phyloP scores from a whole-genome alignment of 2,329 filamentous ascomycete species.

The Lomentospora prolificans region DNA sequence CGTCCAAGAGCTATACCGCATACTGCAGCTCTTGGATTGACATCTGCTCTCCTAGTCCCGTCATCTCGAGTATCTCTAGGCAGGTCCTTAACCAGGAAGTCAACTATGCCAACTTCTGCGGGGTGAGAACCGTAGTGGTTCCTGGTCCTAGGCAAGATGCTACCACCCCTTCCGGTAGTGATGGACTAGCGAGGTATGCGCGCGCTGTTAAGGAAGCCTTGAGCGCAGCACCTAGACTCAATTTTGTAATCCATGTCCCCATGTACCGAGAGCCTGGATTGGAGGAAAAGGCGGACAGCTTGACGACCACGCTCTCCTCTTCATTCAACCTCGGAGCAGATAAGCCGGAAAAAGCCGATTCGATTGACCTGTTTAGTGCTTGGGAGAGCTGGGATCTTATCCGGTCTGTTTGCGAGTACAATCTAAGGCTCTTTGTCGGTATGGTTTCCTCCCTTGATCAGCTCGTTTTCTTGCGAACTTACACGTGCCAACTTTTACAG shows the following conservation, averaged over 20 bases:
- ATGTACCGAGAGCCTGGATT: conserved; percentile 67
- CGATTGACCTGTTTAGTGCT: conserved; percentile 62
- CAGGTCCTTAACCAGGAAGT: conserved; percentile 87
- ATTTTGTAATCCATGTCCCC: conserved; percentile 70
- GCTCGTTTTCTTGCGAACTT: not conserved
- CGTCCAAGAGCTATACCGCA: conserved; percentile 64
- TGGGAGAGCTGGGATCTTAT: conserved; percentile 96
- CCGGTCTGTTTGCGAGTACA: conserved; percentile 77
- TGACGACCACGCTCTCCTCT: conserved; percentile 28
- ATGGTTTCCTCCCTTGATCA: conserved; percentile 28
- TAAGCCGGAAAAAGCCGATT: conserved; percentile 21
- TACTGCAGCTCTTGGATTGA: conserved; percentile 91
- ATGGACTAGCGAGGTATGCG: conserved; percentile 64
- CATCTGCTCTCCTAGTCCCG: conserved; percentile 68
- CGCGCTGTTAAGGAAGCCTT: conserved; percentile 76
- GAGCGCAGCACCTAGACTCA: conserved; percentile 62
- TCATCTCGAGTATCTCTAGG: conserved; percentile 76
- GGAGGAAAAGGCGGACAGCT: conserved; percentile 40
- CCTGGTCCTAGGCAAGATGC: conserved; percentile 63
- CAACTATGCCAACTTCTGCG: conserved; percentile 92
- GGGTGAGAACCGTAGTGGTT: conserved; percentile 72
- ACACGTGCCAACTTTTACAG: conserved; percentile 7
- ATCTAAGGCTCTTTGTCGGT: conserved; percentile 73
- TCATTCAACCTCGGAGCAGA: not conserved
- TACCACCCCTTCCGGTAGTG: conserved; percentile 36